Percentiles rank a stretch among this genome's conserved stretches.
Evolutionary conservation across 2,329 filamentous ascomycete genomes (phyloP).

Genomic region (Microdochium paspali): DNA sequence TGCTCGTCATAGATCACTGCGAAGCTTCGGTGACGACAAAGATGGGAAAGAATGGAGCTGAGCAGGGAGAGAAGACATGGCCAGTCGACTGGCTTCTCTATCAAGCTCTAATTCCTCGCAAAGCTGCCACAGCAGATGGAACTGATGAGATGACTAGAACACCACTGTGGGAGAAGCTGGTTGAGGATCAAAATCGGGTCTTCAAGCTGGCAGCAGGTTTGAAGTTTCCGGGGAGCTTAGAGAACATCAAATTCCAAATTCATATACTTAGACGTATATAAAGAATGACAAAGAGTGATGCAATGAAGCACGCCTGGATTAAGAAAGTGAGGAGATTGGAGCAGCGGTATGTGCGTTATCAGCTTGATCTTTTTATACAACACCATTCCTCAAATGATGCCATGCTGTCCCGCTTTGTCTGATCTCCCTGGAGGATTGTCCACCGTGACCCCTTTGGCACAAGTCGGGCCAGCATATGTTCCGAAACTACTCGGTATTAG

Average conservation of each 20-base stretch:
- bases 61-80: slow-evolving; percentile 7
- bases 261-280: slow-evolving; percentile 9
- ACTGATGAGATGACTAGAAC: slow-evolving; percentile 3
- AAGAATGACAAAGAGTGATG: no score
- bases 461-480: no score
- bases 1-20: slow-evolving; percentile 6
- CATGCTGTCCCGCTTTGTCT: no score
- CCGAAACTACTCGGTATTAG: no score
- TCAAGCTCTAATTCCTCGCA: slow-evolving; percentile 5
- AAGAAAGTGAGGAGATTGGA: no score
- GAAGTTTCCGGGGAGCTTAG: slow-evolving; percentile 8
- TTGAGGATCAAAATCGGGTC: slow-evolving; percentile 2
- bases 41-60: slow-evolving; percentile 1
- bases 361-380: no score
- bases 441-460: no score
- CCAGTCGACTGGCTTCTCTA: slow-evolving; percentile 8
- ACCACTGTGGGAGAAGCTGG: slow-evolving; percentile 8
- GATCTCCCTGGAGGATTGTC: no score
- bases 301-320: no score
- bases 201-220: slow-evolving; percentile 4
- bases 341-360: no score
- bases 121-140: slow-evolving; percentile 1
- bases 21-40: slow-evolving; percentile 4
- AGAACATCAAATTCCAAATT: slow-evolving; percentile 10
- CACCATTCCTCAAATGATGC: no score